A percentile compares a stretch with the other conserved stretches of the same genome.
Evolutionary conservation across 176 grass and related monocot species (phyloP).

Genomic region (Luzula sylvatica): DNA sequence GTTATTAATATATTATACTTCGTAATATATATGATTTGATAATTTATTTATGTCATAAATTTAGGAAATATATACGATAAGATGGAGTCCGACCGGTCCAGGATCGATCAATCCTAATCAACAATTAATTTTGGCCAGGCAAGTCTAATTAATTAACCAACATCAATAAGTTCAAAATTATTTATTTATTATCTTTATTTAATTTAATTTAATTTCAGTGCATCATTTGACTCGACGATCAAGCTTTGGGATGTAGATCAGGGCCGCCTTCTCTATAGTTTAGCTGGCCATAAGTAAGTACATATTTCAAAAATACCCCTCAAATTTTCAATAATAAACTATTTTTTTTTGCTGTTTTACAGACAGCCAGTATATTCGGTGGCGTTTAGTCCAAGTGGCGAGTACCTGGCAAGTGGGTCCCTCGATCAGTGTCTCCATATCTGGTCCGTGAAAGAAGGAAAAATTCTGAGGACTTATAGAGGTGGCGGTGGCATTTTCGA

Average conservation of each 20-base stretch:
- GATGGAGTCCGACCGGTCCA: slow-evolving; percentile 84
- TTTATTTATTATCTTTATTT: too few relatives aligned
- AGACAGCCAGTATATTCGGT: slow-evolving; percentile 95
- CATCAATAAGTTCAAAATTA: too few relatives aligned
- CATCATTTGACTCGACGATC: slow-evolving; percentile 92
- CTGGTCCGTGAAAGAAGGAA: slow-evolving; percentile 96
- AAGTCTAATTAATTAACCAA: slow-evolving; percentile 14
- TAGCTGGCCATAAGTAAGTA: slow-evolving; percentile 72
- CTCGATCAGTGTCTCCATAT: slow-evolving; percentile 89
- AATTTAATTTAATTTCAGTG: slow-evolving; percentile 31
- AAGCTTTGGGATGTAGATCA: slow-evolving; percentile 90
- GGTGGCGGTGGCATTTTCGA: slow-evolving; percentile 92
- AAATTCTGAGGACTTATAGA: slow-evolving; percentile 73
- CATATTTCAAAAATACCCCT: background rate
- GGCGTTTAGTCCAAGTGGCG: slow-evolving; percentile 78
- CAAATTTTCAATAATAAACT: background rate
- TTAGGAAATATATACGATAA: slow-evolving; percentile 99
- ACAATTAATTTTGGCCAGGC: slow-evolving; percentile 90
- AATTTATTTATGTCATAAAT: slow-evolving; percentile 21
- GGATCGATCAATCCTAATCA: slow-evolving; percentile 79
- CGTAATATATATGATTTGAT: background rate
- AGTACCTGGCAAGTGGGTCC: slow-evolving; percentile 90
- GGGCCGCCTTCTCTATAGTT: slow-evolving; percentile 70
- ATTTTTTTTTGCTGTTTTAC: slow-evolving; percentile 11
- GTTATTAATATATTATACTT: background rate